Evolutionary conservation across 805 yeast species (phyloP), one percentile per base, ranked within the genome.

Genomic region (Hanseniaspora thailandica): DNA sequence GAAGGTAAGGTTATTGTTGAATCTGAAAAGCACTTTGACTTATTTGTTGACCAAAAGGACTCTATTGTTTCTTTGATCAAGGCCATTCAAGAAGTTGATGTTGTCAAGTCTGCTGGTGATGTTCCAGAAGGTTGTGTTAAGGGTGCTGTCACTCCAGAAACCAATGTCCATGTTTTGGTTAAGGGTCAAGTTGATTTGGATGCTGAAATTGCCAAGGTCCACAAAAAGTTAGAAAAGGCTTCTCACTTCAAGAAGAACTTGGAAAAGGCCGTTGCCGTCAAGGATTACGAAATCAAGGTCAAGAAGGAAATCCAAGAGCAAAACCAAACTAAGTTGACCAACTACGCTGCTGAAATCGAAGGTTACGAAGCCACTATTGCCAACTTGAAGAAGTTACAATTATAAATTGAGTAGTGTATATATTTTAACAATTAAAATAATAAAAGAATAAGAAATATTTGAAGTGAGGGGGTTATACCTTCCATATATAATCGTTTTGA

Each of bases 141-240:
- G 59, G 81, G 80, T 60, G 78, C 94, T 54, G 86, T 90, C 55
- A 78, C 80, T 55, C 83, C 95, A 47, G 84, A 78, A 53, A 81
- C 86, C 66, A 82, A 80, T 56, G 97, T 89, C 20, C 96, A 87
- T 63, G 78, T 90, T 30, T 75, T 93, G 66, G 96, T 90, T 55
- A 89, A 87, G 75, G 98, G 97, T 52, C 89, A 84, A 66, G 81
- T 93, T 60, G 97, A 90, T 68, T 77, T 89, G 60, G 97, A 88
- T 62, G 84, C 84, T 54, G 97, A 93, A 72, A 85, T 93, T 62
- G 65, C 73, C 60, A 93, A 90, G 76, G 93, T 88, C 36, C 68
- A 73, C 62, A 80, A 79, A 76, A 90, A 85, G 73, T 75, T 89
- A 62, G 76, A 68, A 56, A 84, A 82, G 68, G 77, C 82, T 43